A percentile compares a stretch with the other conserved stretches of the same genome.
Evolutionary conservation across 2,329 filamentous ascomycete genomes (phyloP).

Genomic region (Botrytis paeoniae): DNA sequence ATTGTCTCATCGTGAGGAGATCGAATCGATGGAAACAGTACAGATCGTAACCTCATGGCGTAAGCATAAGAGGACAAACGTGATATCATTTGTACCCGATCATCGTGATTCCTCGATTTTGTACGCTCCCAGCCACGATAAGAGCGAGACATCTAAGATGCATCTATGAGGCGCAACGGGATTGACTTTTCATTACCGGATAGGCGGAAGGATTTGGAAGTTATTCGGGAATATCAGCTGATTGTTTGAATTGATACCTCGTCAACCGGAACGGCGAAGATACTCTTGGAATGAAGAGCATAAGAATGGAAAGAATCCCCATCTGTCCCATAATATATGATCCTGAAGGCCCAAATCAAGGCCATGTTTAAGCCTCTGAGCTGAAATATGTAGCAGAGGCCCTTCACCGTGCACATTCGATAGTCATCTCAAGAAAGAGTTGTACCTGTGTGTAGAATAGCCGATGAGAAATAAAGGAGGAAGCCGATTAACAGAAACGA

Average conservation of each 20-base stretch:
- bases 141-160: neutral
- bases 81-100: constrained; percentile 8
- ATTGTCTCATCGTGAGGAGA: neutral
- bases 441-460: neutral
- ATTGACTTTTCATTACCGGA: neutral
- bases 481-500: neutral
- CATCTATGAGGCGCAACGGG: neutral
- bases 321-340: neutral
- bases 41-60: neutral
- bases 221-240: neutral
- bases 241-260: neutral
- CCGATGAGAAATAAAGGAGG: neutral
- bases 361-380: neutral
- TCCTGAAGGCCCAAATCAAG: constrained; percentile 7
- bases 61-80: neutral
- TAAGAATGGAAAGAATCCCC: neutral
- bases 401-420: neutral
- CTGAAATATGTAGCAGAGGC: neutral
- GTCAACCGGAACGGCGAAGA: neutral
- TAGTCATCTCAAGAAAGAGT: neutral
- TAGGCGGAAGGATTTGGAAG: neutral
- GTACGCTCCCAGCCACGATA: neutral
- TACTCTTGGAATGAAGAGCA: neutral
- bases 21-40: neutral
- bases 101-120: neutral